Evolutionary conservation across 768 basidiomycete species (phyloP).

Genomic region (Lactarius indigo): DNA sequence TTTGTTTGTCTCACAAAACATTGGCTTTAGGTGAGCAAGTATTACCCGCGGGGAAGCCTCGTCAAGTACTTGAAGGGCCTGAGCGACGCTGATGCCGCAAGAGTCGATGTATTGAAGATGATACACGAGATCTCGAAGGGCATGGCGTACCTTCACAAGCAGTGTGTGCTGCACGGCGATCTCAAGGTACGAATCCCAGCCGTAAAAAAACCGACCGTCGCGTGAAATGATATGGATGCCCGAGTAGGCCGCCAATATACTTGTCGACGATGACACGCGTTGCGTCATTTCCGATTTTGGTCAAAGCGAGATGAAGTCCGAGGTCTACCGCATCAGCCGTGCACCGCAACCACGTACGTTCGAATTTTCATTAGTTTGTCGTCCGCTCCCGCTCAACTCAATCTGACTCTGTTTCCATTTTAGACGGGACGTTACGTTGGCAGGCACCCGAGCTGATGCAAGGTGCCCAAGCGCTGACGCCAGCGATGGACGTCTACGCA

Average conservation of each 20-base stretch:
- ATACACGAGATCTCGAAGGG: conserved; percentile 75
- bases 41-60: conserved; percentile 62
- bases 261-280: conserved; percentile 61
- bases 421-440: conserved; percentile 61
- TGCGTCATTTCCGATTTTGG: conserved; percentile 84
- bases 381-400: background rate
- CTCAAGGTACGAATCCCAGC: conserved; percentile 52
- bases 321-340: conserved; percentile 60
- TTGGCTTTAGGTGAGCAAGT: conserved; percentile 53
- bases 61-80: conserved; percentile 49
- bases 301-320: conserved; percentile 74
- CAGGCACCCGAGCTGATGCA: conserved; percentile 64
- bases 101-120: conserved; percentile 51
- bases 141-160: conserved; percentile 74
- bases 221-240: background rate
- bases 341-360: conserved; percentile 34
- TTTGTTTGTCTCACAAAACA: background rate
- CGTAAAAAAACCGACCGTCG: background rate
- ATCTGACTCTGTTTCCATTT: background rate
- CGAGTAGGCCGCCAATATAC: conserved; percentile 65
- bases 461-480: conserved; percentile 45
- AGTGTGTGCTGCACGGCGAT: conserved; percentile 74
- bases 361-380: background rate
- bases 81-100: conserved; percentile 29
- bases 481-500: conserved; percentile 63